These are phyloP conservation scores for Ganoderma lucidum DNA, from an alignment of 1,284 basidiomycete genomes.

Conservation along the genomic window DNA sequence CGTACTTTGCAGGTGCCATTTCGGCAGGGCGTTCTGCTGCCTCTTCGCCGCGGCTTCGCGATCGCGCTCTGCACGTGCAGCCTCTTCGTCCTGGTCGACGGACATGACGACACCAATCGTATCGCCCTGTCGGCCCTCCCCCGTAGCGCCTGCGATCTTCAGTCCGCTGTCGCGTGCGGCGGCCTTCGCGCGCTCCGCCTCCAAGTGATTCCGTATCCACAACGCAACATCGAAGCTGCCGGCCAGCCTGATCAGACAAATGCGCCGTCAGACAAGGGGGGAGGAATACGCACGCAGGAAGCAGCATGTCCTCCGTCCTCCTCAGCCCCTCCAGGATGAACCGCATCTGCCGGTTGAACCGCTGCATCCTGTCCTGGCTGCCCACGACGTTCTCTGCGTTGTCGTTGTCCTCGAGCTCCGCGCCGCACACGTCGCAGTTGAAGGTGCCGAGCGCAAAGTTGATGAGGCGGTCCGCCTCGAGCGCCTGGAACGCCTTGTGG, in stretches of 20 bases:
- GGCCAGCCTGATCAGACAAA: conserved; percentile 2
- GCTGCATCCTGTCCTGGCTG: conserved; percentile 93
- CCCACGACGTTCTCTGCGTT: conserved; percentile 85
- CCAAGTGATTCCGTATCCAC: conserved; percentile 79
- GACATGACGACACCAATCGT: conserved; percentile 84
- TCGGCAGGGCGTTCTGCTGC: conserved; percentile 90
- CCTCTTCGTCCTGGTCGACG: conserved; percentile 82
- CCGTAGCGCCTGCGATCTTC: conserved; percentile 76
- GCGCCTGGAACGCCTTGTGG: conserved; percentile 82
- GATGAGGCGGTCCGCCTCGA: conserved; percentile 87
- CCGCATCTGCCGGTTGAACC: conserved; percentile 92
- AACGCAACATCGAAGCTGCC: conserved; percentile 82
- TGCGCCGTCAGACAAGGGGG: background rate
- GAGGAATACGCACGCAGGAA: conserved; percentile 65
- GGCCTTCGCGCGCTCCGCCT: conserved; percentile 57
- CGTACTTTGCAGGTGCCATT: conserved; percentile 95
- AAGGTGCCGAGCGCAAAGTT: conserved; percentile 72
- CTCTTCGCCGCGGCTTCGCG: conserved; percentile 79
- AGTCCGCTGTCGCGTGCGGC: conserved; percentile 61
- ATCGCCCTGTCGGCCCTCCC: conserved; percentile 68
- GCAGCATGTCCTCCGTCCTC: conserved; percentile 87
- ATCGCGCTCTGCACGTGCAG: conserved; percentile 70
- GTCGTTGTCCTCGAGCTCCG: conserved; percentile 92
- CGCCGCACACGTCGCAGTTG: conserved; percentile 80
- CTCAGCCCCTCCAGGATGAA: conserved; percentile 89